A percentile compares a stretch with the other conserved stretches of the same genome.
These are phyloP conservation scores for Phalaenopsis hybrid DNA, from an alignment of 116 monocot species.

Conservation along the genomic window DNA sequence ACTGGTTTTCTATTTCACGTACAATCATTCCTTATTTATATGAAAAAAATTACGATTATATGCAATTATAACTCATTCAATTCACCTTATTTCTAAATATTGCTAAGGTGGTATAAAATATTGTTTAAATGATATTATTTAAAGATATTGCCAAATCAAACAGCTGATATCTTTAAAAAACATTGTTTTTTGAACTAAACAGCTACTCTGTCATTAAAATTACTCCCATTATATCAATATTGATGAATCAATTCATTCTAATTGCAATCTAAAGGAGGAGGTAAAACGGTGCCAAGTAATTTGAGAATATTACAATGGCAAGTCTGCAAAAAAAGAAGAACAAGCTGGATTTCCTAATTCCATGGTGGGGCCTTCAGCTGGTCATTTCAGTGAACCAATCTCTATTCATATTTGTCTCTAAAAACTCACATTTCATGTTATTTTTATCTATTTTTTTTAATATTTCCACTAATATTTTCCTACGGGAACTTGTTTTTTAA, in stretches of 20 bases:
- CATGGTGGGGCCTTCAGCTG: conserved; percentile 95
- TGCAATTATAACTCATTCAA: neutral
- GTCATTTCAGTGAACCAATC: conserved; percentile 93
- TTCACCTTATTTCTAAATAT: neutral
- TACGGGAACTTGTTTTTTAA: neutral
- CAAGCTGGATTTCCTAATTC: conserved; percentile 78
- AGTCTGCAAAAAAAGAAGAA: conserved; percentile 71
- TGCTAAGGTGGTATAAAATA: neutral
- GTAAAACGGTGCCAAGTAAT: conserved; percentile 78
- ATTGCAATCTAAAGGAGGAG: conserved; percentile 47
- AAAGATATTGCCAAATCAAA: neutral
- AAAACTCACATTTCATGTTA: conserved; percentile 67
- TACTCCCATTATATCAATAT: too few relatives aligned
- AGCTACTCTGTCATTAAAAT: too few relatives aligned
- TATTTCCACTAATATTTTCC: neutral
- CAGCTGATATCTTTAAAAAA: neutral
- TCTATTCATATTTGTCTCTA: conserved; percentile 47
- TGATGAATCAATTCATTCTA: too few relatives aligned
- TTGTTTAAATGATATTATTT: neutral
- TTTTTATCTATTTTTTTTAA: too few relatives aligned
- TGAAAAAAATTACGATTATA: neutral
- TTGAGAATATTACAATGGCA: conserved; percentile 80
- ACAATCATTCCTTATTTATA: conserved; percentile 6
- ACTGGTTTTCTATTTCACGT: conserved; percentile 94
- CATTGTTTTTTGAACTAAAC: too few relatives aligned